Conservation (phyloP, 164 flowering plant genomes). For the Vitis rotundifolia region DNA sequence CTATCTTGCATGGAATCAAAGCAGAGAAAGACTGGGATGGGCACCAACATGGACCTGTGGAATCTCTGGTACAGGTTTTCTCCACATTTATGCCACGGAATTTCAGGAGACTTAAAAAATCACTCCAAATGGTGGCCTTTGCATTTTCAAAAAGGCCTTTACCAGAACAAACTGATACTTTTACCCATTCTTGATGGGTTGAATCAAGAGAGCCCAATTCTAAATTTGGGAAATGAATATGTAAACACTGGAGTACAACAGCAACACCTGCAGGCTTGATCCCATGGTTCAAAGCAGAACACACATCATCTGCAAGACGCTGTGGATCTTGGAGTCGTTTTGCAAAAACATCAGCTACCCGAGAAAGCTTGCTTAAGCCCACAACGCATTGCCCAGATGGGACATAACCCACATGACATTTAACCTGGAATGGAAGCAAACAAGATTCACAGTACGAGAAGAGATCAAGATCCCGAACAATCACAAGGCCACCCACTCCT, state of each 20-base stretch:
- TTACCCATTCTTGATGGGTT: slow-evolving; percentile 48
- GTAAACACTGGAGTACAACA: slow-evolving; percentile 76
- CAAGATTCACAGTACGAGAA: slow-evolving; percentile 94
- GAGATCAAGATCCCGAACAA: slow-evolving; percentile 85
- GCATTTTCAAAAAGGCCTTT: slow-evolving; percentile 74
- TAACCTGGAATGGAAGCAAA: slow-evolving; percentile 90
- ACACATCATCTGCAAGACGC: slow-evolving; percentile 77
- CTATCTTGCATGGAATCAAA: slow-evolving; percentile 26
- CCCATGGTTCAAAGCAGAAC: slow-evolving; percentile 67
- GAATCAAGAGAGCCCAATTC: slow-evolving; percentile 37
- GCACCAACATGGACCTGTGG: slow-evolving; percentile 57
- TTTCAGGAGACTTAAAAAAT: slow-evolving; percentile 67
- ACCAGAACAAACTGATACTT: slow-evolving; percentile 55
- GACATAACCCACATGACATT: slow-evolving; percentile 92
- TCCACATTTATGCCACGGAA: slow-evolving; percentile 52
- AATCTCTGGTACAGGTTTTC: slow-evolving; percentile 13
- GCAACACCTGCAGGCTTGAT: slow-evolving; percentile 89
- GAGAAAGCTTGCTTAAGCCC: slow-evolving; percentile 90
- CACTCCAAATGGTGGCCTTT: slow-evolving; percentile 62
- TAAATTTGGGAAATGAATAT: slow-evolving; percentile 60
- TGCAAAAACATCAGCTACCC: slow-evolving; percentile 86
- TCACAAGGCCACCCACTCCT: slow-evolving; percentile 88
- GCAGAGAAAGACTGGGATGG: slow-evolving; percentile 40
- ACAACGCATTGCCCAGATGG: slow-evolving; percentile 84
- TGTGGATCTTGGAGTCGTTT: slow-evolving; percentile 91